phyloP scores from a whole-genome alignment of 179 eudicot genomes.

The Corrigiola litoralis region DNA sequence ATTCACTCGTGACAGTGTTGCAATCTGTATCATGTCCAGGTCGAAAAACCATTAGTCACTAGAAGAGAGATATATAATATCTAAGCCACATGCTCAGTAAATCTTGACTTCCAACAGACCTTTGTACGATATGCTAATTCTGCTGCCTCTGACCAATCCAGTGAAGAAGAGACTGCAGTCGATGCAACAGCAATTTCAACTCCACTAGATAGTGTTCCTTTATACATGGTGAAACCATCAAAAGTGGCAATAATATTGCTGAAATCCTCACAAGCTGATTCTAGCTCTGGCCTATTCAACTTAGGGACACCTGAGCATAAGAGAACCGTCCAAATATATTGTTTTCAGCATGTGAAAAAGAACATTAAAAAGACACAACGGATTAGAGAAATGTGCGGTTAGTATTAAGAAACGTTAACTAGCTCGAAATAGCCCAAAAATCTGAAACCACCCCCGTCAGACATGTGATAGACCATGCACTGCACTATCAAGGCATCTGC shows the following conservation, averaged over 20 bases:
- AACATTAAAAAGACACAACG: not conserved
- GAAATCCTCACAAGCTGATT: conserved; percentile 93
- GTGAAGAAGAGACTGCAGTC: conserved; percentile 40
- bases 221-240: conserved; percentile 61
- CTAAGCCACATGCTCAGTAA: not conserved
- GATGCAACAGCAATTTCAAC: conserved; percentile 88
- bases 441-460: not conserved
- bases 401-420: not conserved
- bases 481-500: not conserved
- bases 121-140: conserved; percentile 65
- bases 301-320: conserved; percentile 75
- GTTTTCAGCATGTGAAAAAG: not conserved
- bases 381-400: not conserved
- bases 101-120: conserved; percentile 36
- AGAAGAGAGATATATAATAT: not conserved
- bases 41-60: not conserved
- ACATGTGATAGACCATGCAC: not conserved
- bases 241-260: conserved; percentile 70
- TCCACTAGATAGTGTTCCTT: conserved; percentile 94
- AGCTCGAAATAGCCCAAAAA: not conserved
- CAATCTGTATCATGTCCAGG: conserved; percentile 45
- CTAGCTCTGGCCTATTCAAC: conserved; percentile 77
- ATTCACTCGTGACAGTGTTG: conserved; percentile 75
- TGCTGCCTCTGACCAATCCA: conserved; percentile 68
- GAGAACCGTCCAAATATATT: not conserved